Base-by-base conservation (phyloP, 306 rosid species). In the Quercus bicolor region DNA sequence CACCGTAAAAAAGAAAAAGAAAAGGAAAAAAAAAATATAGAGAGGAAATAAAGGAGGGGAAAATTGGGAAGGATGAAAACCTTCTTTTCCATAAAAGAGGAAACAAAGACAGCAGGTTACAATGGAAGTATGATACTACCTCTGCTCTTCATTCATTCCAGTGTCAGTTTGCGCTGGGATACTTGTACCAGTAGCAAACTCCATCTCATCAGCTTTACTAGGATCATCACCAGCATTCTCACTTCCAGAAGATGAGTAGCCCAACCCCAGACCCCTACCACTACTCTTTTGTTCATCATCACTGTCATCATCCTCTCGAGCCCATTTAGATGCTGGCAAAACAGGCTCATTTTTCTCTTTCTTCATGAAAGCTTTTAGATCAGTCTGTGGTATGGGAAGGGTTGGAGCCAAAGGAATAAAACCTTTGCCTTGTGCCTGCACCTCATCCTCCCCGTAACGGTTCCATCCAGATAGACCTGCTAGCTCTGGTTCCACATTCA, bases 191-290 rank as follows among this genome's bases (percentile, higher is more conserved):
- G 92, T 85, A 40, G 91, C 91, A 79, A 90, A 81, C 75, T 96
- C 96, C 82, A 76, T 79, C 72, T 93, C 98, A 83, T 93, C 93
- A 56, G 88, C 88, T 81, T 84, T 91, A 77, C 64, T 53, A 72
- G 81, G 82, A 71, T 86, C 92, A 80, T 91, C 98, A 75, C 83
- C 97, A 64, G 75, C 88, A 88, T 93, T 93, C 86, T 96, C 99
- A 87, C 99, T 96, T 61, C 99, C 98, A 60, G 99, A 95, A 55
- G 99, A 96, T 0, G 99, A 96, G 83, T 96, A 93, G 87, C 97
- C 87, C 80, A 96, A 82, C 34, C 93, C 97, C 2, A 93, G 91
- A 82, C 90, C 96, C 86, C 84, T 90, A 34, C 84, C 84, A 77
- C 84, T 77, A 76, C 79, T 81, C 82, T 85, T 87, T 76, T 89